Percentiles rank a stretch among this genome's conserved stretches.
Evolutionary conservation across 257 asterid genomes (phyloP).

Genomic region (Solanum etuberosum): DNA sequence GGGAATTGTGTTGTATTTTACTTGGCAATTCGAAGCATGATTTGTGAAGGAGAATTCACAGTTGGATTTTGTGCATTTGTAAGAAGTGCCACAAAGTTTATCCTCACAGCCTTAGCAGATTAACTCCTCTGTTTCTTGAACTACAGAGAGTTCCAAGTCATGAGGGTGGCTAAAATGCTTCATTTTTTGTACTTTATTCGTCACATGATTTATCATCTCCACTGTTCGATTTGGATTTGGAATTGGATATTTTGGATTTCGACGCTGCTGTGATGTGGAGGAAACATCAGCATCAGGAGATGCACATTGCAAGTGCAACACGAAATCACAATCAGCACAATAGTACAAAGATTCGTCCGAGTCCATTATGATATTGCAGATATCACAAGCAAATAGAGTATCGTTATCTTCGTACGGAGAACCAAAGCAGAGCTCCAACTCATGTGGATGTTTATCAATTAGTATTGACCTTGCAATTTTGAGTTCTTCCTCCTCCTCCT

Average conservation of each 20-base stretch:
- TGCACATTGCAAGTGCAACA: conserved; percentile 9
- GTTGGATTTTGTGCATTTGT: neutral
- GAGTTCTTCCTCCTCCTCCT: neutral
- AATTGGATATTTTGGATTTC: neutral
- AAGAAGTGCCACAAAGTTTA: neutral
- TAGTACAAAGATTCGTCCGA: conserved; percentile 1
- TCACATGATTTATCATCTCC: too few species aligned
- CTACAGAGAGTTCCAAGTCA: neutral
- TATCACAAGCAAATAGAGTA: neutral
- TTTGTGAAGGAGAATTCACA: conserved; percentile 15
- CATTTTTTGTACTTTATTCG: neutral
- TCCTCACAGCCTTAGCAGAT: conserved; percentile 2
- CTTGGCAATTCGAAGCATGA: conserved; percentile 12
- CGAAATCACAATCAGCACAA: conserved; percentile 16
- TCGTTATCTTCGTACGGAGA: neutral
- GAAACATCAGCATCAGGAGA: neutral
- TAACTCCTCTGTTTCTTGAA: neutral
- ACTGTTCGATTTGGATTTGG: neutral
- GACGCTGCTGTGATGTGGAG: neutral
- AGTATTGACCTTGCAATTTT: neutral
- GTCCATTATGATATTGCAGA: neutral
- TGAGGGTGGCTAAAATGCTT: conserved; percentile 1
- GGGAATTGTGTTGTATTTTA: neutral
- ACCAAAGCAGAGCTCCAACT: conserved; percentile 4
- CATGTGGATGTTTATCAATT: conserved; percentile 5